These are phyloP conservation scores for Sugiyamaella floridensis DNA, from an alignment of 805 yeast genomes.

Conservation along the genomic window DNA sequence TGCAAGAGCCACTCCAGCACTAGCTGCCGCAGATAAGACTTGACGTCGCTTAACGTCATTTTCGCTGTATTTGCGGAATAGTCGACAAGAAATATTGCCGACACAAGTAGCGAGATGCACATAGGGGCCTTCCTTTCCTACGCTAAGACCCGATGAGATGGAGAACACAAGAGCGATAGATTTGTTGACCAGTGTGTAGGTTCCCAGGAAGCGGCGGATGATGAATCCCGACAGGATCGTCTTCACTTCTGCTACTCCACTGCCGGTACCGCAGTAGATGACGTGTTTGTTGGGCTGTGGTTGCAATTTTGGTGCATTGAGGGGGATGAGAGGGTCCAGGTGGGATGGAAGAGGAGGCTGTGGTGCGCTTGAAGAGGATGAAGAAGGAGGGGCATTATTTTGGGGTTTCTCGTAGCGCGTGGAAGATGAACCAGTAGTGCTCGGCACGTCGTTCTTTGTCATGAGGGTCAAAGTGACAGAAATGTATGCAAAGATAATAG, in stretches of 20 bases:
- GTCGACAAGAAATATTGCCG: conserved; percentile 46
- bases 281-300: conserved; percentile 5
- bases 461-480: conserved; percentile 42
- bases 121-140: conserved; percentile 59
- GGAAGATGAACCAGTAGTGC: not conserved
- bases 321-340: not conserved
- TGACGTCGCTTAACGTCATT: conserved; percentile 48
- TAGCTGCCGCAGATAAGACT: conserved; percentile 48
- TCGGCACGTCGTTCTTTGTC: conserved; percentile 37
- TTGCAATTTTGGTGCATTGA: not conserved
- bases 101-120: conserved; percentile 55
- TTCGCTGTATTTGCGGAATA: conserved; percentile 38
- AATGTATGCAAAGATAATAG: conserved; percentile 37
- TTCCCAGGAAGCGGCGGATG: conserved; percentile 46
- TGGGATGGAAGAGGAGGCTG: not conserved
- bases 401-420: not conserved
- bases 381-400: not conserved
- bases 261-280: conserved; percentile 49
- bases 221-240: conserved; percentile 54
- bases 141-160: conserved; percentile 49
- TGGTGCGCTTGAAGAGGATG: not conserved
- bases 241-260: conserved; percentile 58
- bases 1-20: conserved; percentile 55
- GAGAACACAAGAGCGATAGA: conserved; percentile 44
- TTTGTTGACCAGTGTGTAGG: conserved; percentile 44